Base-by-base conservation (phyloP, 73 alveolate species). In the Stentor coeruleus region DNA sequence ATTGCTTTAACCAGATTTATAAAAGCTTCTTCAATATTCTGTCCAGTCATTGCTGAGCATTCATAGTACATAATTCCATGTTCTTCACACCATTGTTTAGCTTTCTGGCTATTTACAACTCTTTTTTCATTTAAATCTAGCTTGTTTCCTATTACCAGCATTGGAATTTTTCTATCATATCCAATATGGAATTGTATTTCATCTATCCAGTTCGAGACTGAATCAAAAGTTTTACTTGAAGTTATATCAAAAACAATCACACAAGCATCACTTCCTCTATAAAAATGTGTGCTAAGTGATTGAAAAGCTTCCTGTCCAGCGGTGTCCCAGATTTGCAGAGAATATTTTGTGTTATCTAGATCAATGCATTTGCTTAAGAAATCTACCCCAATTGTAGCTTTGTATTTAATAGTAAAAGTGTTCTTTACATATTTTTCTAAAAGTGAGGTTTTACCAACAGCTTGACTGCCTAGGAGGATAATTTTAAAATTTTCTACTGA, bases 201-300 rank as follows among this genome's bases (percentile, higher is more conserved):
- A 38, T 90, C 58, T 0, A 87, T 82, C 87, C 93, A 87, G 90
- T 77, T 87, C 59, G 83, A 89, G 35, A 87, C 33, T 3, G 82
- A 74, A 38, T 87, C 93, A 41, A 87, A 87, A 59, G 82, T 58
- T 49, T 83, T 87, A 36, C 58, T 83, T 35, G 33, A 55, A n/a
- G 87, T 42, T 0, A 84, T 85, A 38, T 87, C 93, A 77, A 59
- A 87, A 0, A 83, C 82, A 36, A 87, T 39, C 58, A 87, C 31
- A 26, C 83, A 60, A n/a, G 77, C 83, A 30, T 59, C 33, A 36
- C 87, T 41, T 1, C 84, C 93, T 41, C 58, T 84, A 79, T n/a
- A n/a, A 28, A 66, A 33, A 30, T 36, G 59, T 15, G n/a, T 66
- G 26, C 81, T 28, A 66, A 66, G 59, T 30, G n/a, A 36, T 20